Percentiles rank a stretch among this genome's conserved stretches.
These are phyloP conservation scores for Phaseolus lunatus DNA, from an alignment of 306 rosid species.

Conservation along the genomic window DNA sequence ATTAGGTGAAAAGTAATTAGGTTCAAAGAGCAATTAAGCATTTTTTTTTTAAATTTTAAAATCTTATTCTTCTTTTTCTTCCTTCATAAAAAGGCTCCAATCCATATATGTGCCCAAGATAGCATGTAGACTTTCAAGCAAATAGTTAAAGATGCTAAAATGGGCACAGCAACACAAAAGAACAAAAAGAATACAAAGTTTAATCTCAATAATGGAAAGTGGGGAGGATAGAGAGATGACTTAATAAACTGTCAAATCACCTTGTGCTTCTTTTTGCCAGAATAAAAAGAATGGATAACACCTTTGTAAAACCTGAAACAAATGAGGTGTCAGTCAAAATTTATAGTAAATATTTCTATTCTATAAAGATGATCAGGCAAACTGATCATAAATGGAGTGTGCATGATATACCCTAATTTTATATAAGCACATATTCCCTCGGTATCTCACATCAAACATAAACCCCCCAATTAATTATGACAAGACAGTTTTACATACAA, in stretches of 20 bases:
- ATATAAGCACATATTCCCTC: slow-evolving; percentile 13
- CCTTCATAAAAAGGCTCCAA: background rate
- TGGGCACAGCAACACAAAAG: background rate
- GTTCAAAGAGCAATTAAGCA: too few relatives aligned
- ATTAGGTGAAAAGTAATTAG: too few relatives aligned
- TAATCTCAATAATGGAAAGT: background rate
- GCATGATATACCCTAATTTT: slow-evolving; percentile 17
- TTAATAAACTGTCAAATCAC: slow-evolving; percentile 54
- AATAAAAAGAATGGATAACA: slow-evolving; percentile 65
- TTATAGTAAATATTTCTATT: background rate
- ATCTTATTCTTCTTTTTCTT: background rate
- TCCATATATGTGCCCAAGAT: background rate
- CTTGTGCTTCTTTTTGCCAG: slow-evolving; percentile 72
- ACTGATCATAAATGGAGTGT: slow-evolving; percentile 28
- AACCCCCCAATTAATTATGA: background rate
- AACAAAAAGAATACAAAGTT: background rate
- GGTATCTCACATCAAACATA: background rate
- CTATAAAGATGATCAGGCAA: slow-evolving; percentile 17
- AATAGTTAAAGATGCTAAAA: background rate
- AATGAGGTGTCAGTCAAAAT: slow-evolving; percentile 22
- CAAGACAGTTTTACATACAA: background rate
- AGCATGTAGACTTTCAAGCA: background rate
- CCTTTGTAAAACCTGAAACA: slow-evolving; percentile 86
- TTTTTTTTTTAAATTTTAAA: background rate
- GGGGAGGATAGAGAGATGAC: background rate